These are phyloP conservation scores for Monosporascus sp. DNA, from an alignment of 2,329 filamentous ascomycete genomes.

Conservation along the genomic window DNA sequence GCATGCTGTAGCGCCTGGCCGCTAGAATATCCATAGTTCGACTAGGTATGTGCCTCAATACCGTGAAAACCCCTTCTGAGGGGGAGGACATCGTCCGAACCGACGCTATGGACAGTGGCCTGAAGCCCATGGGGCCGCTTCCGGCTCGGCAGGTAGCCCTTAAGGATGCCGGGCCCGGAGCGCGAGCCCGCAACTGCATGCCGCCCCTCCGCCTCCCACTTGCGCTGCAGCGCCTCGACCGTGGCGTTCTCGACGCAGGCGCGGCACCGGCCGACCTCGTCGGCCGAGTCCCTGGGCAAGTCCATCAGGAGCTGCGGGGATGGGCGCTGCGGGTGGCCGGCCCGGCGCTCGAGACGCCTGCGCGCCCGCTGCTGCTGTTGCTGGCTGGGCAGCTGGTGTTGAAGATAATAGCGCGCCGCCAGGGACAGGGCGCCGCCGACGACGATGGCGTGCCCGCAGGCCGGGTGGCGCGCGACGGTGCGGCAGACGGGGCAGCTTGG, in stretches of 20 bases:
- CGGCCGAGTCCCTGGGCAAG: slow-evolving; percentile 6
- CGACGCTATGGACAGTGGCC: background rate
- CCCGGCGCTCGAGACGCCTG: slow-evolving; percentile 17
- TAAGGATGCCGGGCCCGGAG: slow-evolving; percentile 5
- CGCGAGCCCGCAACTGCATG: slow-evolving; percentile 6
- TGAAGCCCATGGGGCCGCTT: background rate
- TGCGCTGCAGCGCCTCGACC: slow-evolving; percentile 9
- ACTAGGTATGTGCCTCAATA: too few species aligned
- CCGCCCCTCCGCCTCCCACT: background rate
- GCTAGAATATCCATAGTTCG: too few species aligned
- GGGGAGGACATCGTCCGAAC: too few species aligned
- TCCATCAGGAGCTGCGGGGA: slow-evolving; percentile 3
- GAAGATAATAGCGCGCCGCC: background rate
- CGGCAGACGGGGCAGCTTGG: slow-evolving; percentile 39
- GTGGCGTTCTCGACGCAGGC: slow-evolving; percentile 20
- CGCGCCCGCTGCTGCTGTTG: slow-evolving; percentile 9
- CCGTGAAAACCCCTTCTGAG: too few species aligned
- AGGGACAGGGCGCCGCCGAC: background rate
- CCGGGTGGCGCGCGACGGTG: slow-evolving; percentile 22
- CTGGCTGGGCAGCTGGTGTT: slow-evolving; percentile 1
- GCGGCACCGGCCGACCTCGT: slow-evolving; percentile 22
- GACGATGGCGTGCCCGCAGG: slow-evolving; percentile 23
- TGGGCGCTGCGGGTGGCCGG: slow-evolving; percentile 15
- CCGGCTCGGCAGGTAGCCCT: too few species aligned
- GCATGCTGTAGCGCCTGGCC: too few species aligned